Percentiles rank a stretch among this genome's conserved stretches.
These are phyloP conservation scores for Auriscalpium microsporum DNA, from an alignment of 768 basidiomycete species.

Conservation along the genomic window DNA sequence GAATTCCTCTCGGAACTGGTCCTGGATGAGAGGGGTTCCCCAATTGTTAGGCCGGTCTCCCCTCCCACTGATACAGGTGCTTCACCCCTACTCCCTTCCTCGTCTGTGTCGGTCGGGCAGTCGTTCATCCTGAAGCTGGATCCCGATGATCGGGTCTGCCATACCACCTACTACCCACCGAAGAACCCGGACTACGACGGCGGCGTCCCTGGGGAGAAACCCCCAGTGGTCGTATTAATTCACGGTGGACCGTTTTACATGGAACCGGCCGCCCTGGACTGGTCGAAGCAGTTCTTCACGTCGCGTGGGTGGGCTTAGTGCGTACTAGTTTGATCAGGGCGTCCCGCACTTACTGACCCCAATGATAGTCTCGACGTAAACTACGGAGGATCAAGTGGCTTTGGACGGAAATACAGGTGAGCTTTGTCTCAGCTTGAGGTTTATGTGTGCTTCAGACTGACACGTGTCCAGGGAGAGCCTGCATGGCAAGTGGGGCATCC, in stretches of 20 bases:
- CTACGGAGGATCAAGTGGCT: constrained; percentile 67
- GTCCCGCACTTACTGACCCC: not conserved
- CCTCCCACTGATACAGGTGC: not conserved
- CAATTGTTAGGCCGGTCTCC: not conserved
- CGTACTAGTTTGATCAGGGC: constrained; percentile 7
- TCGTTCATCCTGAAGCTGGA: constrained; percentile 36
- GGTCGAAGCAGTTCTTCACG: constrained; percentile 55
- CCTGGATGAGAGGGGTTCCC: not conserved
- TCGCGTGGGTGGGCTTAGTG: constrained; percentile 66
- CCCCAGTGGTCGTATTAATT: constrained; percentile 55
- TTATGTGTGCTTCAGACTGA: not conserved
- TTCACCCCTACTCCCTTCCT: not conserved
- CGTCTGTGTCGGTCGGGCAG: constrained; percentile 35
- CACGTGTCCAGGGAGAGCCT: constrained; percentile 35
- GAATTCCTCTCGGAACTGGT: not conserved
- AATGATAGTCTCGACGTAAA: constrained; percentile 57
- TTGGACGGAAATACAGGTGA: constrained; percentile 56
- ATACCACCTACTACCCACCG: constrained; percentile 63
- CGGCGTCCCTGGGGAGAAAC: constrained; percentile 41
- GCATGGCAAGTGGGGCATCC: constrained; percentile 58
- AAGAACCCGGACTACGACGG: constrained; percentile 53
- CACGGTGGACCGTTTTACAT: constrained; percentile 68
- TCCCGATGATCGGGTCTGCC: constrained; percentile 33
- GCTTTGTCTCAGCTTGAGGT: not conserved
- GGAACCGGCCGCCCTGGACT: constrained; percentile 37